phyloP scores from a whole-genome alignment of 73 alveolate species.

The Symbiodinium pilosum region DNA sequence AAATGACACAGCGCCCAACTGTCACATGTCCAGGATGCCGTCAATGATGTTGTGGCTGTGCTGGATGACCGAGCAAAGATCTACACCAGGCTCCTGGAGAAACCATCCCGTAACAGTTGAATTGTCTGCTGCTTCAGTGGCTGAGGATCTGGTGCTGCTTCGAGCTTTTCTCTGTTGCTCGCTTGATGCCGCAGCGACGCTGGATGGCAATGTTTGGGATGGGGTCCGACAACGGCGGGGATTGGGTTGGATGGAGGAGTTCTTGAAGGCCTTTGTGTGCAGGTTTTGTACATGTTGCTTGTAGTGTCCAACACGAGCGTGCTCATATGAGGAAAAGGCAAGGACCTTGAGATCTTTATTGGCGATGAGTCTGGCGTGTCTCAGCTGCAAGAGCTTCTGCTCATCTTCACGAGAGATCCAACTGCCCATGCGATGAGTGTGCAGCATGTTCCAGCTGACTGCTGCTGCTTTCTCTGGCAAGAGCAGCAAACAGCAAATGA shows the following conservation, averaged over 20 bases:
- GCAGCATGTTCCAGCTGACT: too few species aligned
- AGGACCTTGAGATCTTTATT: slow-evolving; percentile 54
- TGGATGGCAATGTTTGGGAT: neutral
- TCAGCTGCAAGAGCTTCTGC: neutral
- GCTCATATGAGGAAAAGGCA: slow-evolving; percentile 21
- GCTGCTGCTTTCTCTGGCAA: too few species aligned
- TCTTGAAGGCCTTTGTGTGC: too few species aligned
- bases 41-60: slow-evolving; percentile 71
- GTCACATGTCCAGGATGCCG: neutral
- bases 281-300: too few species aligned
- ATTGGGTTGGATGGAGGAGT: too few species aligned
- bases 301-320: neutral
- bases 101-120: too few species aligned
- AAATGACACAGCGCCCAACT: too few species aligned
- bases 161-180: slow-evolving; percentile 68
- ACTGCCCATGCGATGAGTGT: too few species aligned
- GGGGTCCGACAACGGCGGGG: too few species aligned
- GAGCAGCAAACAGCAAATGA: too few species aligned
- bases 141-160: slow-evolving; percentile 93
- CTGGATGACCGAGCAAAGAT: slow-evolving; percentile 74
- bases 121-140: too few species aligned
- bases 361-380: slow-evolving; percentile 58
- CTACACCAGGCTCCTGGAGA: slow-evolving; percentile 43
- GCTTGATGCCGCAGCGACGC: slow-evolving; percentile 33
- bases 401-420: too few species aligned